Conservation (phyloP, 805 yeast species). For the Torulaspora franciscae region DNA sequence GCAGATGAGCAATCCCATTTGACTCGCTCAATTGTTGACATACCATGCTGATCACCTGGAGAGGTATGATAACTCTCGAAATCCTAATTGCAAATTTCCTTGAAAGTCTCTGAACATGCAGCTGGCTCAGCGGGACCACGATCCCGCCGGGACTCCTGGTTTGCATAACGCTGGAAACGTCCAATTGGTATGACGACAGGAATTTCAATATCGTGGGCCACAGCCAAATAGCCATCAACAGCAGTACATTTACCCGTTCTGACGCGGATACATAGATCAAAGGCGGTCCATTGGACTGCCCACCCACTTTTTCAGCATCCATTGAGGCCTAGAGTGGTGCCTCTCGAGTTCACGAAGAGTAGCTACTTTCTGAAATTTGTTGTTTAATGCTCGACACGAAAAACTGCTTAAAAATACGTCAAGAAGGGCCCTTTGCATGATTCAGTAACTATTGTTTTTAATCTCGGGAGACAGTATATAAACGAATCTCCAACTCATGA, state of each 20-base stretch:
- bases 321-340: background rate
- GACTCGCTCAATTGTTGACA: constrained; percentile 6
- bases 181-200: constrained; percentile 40
- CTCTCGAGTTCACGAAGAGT: background rate
- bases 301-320: constrained; percentile 2
- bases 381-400: background rate
- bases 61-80: constrained; percentile 26
- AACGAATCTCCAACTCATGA: constrained; percentile 25
- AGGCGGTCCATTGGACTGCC: background rate
- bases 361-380: background rate
- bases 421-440: constrained; percentile 2
- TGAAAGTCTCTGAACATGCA: constrained; percentile 38
- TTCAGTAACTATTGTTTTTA: constrained; percentile 9
- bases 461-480: constrained; percentile 3
- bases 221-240: constrained; percentile 47
- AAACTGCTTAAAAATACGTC: background rate
- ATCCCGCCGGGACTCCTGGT: constrained; percentile 23
- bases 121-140: constrained; percentile 32
- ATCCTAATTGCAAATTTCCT: constrained; percentile 24
- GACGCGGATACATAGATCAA: constrained; percentile 7
- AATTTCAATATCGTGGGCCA: constrained; percentile 48
- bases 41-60: constrained; percentile 8
- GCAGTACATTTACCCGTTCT: constrained; percentile 45
- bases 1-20: background rate
- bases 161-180: constrained; percentile 34